phyloP scores from a whole-genome alignment of 768 basidiomycete species.

The Rhizopogon rudus region DNA sequence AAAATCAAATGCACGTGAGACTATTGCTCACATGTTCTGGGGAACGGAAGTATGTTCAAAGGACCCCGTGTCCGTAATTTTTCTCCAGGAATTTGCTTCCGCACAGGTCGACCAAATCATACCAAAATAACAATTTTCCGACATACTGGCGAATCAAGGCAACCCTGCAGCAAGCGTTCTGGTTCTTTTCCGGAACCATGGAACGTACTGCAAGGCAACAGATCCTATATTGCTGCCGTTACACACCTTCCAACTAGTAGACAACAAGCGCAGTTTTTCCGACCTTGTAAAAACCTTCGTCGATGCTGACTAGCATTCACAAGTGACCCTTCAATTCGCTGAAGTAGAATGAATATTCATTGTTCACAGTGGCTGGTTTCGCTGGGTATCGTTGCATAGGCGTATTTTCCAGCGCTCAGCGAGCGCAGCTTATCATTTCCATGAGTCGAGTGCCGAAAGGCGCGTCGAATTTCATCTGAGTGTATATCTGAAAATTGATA shows the following conservation, averaged over 20 bases:
- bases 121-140: background rate
- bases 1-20: background rate
- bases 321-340: background rate
- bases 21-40: background rate
- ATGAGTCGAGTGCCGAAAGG: background rate
- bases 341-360: background rate
- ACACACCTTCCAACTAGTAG: background rate
- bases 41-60: background rate
- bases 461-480: background rate
- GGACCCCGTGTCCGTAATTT: background rate
- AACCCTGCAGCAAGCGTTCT: background rate
- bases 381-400: too few relatives aligned
- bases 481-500: background rate
- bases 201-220: background rate
- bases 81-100: background rate
- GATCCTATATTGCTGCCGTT: background rate
- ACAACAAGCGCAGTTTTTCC: too few relatives aligned
- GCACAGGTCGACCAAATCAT: background rate
- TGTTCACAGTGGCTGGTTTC: too few relatives aligned
- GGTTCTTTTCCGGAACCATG: background rate
- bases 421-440: background rate
- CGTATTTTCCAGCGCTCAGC: too few relatives aligned
- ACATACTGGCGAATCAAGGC: background rate
- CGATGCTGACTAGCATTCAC: background rate
- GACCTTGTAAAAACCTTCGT: too few relatives aligned